Percentiles rank a stretch among this genome's conserved stretches.
Conservation (phyloP, 345 rosid genomes). For the Eutrema yunnanense region DNA sequence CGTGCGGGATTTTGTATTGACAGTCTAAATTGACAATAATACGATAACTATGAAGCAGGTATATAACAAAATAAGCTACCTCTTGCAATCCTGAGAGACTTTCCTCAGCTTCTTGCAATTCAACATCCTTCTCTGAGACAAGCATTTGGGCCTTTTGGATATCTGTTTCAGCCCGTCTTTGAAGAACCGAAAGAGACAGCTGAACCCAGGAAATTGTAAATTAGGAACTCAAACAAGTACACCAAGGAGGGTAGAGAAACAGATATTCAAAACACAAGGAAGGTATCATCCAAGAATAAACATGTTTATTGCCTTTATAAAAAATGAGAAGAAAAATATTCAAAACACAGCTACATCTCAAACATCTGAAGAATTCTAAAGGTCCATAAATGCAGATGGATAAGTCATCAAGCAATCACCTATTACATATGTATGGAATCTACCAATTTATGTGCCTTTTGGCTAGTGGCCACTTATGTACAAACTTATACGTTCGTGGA, state of each 20-base stretch:
- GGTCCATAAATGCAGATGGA: neutral
- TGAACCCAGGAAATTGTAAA: constrained; percentile 25
- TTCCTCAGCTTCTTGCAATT: constrained; percentile 73
- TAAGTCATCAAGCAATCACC: neutral
- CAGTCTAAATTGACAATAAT: neutral
- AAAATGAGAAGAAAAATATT: neutral
- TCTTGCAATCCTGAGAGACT: constrained; percentile 75
- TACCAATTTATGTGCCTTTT: neutral
- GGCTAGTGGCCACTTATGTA: neutral
- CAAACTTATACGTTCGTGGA: neutral
- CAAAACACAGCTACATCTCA: neutral
- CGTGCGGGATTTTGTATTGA: neutral
- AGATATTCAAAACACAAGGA: neutral
- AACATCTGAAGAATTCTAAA: neutral
- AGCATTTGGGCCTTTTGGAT: constrained; percentile 65
- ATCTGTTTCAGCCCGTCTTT: constrained; percentile 67
- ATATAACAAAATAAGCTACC: constrained; percentile 32
- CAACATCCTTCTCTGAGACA: constrained; percentile 65
- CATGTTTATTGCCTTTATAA: neutral
- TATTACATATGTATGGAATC: neutral
- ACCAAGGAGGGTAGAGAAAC: neutral
- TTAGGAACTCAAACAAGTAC: constrained; percentile 4
- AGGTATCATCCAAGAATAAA: neutral
- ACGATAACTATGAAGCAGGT: neutral
- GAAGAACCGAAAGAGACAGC: constrained; percentile 60